Base-by-base conservation (phyloP, 2,329 filamentous ascomycete genomes). In the Fusarium euwallaceae region DNA sequence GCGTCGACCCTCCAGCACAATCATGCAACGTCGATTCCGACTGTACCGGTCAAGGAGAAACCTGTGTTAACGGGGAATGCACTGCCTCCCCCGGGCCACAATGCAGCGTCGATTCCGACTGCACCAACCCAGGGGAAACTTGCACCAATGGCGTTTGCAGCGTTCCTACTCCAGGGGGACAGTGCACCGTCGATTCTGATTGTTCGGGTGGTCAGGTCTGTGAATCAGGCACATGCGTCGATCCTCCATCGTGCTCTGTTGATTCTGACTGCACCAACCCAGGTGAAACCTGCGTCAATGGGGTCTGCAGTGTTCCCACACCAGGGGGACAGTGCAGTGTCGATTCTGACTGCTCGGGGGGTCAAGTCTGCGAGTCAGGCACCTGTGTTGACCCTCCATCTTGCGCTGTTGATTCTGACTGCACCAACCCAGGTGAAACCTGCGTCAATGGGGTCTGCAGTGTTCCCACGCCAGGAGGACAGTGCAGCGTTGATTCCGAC, bases 201-300 rank as follows among this genome's bases (percentile, higher is more conserved):
- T 55, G 51, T 17, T 29, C 24, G 11, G 51, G 51, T 2, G 51
- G 24, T 12, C 51, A 29, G 16, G 3, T 55, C 27, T 55, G 51
- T 10, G 53, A 36, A 14, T 32, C 53, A 14, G 16, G 16, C 12
- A 36, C 29, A 11, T 56, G 53, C 6, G 29, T 56, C 32, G 55
- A 36, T 22, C 36, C 34, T 39, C 56, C 56, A 22, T 20, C 56
- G 0, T 73, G 71, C 7, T 39, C 61, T 2, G 59, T 29, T 4
- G 17, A 64, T 9, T 41, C 58, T 0, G 70, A 73, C 2, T 73
- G 71, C 11, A 67, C 61, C 4, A 9, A 14, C 4, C 1, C 8
- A 16, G 70, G 70, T 16, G 58, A 73, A n/a, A 71, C 58, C 20
- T 73, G 71, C 10, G 36, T 32, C 6, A n/a, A 51, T 14, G 43